phyloP scores from a whole-genome alignment of 805 yeast genomes.

The Sugiyamaella chiloensis region DNA sequence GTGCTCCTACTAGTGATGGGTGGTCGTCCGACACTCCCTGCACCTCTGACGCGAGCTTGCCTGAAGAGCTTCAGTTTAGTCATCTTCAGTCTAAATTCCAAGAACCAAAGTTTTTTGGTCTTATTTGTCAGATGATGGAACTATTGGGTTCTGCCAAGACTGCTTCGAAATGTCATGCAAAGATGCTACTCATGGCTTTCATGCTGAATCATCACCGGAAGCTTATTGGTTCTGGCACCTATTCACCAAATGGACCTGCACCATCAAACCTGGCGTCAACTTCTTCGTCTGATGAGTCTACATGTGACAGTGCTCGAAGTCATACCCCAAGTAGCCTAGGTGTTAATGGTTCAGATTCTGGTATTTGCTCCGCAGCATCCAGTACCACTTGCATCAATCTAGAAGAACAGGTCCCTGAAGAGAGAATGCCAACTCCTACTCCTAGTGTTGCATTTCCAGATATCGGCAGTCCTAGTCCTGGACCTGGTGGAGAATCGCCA shows the following conservation, averaged over 20 bases:
- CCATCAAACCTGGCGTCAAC: neutral
- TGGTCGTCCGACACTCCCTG: neutral
- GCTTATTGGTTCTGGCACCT: constrained; percentile 9
- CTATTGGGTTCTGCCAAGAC: constrained; percentile 19
- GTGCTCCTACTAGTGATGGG: neutral
- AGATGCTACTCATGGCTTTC: constrained; percentile 22
- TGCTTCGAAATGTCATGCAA: constrained; percentile 21
- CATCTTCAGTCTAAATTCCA: constrained; percentile 15
- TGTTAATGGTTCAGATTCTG: no score
- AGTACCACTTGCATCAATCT: no score
- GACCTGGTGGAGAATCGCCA: neutral
- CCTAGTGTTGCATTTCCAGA: neutral
- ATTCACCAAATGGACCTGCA: neutral
- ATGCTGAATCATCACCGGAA: constrained; percentile 21
- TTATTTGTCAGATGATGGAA: constrained; percentile 12
- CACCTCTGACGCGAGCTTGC: constrained; percentile 2
- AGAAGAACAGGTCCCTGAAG: no score
- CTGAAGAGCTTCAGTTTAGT: constrained; percentile 12
- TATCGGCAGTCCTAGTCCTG: neutral
- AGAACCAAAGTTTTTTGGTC: constrained; percentile 11
- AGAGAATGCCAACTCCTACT: no score
- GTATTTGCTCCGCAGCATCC: neutral
- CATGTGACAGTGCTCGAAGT: no score
- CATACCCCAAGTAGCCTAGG: neutral
- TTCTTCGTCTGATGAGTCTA: neutral